These are phyloP conservation scores for Aspergillus terreus DNA, from an alignment of 2,329 filamentous ascomycete species.

Conservation along the genomic window DNA sequence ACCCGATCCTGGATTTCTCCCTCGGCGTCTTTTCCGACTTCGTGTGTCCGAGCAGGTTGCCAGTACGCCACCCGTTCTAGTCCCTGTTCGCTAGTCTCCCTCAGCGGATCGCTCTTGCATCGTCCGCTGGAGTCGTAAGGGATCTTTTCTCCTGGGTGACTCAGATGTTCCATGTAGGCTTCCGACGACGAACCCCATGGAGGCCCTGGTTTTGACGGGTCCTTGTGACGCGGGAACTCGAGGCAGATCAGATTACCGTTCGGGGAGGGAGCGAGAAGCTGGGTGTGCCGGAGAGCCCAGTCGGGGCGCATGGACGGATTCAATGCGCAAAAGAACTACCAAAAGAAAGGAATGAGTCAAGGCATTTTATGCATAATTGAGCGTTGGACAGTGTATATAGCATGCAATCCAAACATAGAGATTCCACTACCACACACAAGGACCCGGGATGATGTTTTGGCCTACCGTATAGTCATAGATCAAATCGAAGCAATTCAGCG, in stretches of 20 bases:
- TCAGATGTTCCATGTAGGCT: slow-evolving; percentile 69
- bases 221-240: slow-evolving; percentile 74
- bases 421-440: background rate
- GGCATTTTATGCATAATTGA: background rate
- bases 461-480: slow-evolving; percentile 62
- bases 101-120: slow-evolving; percentile 47
- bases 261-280: slow-evolving; percentile 48
- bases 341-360: background rate
- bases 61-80: slow-evolving; percentile 52
- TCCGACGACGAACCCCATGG: slow-evolving; percentile 68
- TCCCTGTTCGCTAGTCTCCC: slow-evolving; percentile 37
- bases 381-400: background rate
- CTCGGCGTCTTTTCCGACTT: slow-evolving; percentile 46
- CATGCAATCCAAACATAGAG: background rate
- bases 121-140: slow-evolving; percentile 56
- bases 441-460: background rate
- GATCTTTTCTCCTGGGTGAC: slow-evolving; percentile 64
- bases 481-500: slow-evolving; percentile 41
- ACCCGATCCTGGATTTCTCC: slow-evolving; percentile 42
- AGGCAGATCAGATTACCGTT: slow-evolving; percentile 59
- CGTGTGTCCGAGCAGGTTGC: slow-evolving; percentile 55
- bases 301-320: slow-evolving; percentile 51
- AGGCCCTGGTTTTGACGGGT: slow-evolving; percentile 62
- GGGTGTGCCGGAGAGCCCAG: slow-evolving; percentile 55
- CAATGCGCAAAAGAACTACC: slow-evolving; percentile 60